Base-by-base conservation (phyloP, 148 eudicot genomes). In the Amaranthus cruentus region DNA sequence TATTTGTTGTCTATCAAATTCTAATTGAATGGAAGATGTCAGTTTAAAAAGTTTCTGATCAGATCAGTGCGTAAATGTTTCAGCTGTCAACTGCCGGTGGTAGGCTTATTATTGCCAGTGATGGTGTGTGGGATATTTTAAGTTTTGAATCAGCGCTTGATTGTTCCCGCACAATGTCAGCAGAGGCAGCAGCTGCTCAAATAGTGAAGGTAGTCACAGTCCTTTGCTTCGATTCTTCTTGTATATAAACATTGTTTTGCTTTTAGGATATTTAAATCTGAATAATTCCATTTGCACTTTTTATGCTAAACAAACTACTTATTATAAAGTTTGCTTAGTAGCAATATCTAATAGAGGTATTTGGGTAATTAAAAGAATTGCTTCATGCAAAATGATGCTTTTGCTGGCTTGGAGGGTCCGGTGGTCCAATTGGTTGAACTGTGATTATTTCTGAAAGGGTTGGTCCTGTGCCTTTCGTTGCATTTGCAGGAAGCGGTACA, bases 101-200 rank as follows among this genome's bases (percentile, higher is more conserved):
- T 49, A 86, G 97, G 81, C 89, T 95, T 63, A 83, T 95, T 57
- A 69, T 95, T 62, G 84, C 91, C 55, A 95, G 99, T 69, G 99
- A 95, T 73, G 99, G 99, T 70, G 99, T 95, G 74, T 95, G 99
- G 99, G 99, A 95, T 85, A 94, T 92, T 68, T 71, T 95, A 84
- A 82, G 90, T 82, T 91, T 91, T 53, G 99, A 95, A 79, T 47
- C 83, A 43, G 96, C 96, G 74, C 79, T 87, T 68, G 90, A 92
- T 58, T 95, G 96, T 83, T 85, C 92, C 67, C 89, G 97, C 55
- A 90, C 92, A 46, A 81, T 92, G 97, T 73, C 89, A 75, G 71
- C 97, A 72, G 96, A 95, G 71, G 87, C 92, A 58, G 94, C 99
- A 72, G 96, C 99, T 73, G 86, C 89, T 55, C 90, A 92, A 51